Evolutionary conservation across 495 filamentous ascomycete species (phyloP), one percentile per base, ranked within the genome.

Genomic region (Darksidea phi): DNA sequence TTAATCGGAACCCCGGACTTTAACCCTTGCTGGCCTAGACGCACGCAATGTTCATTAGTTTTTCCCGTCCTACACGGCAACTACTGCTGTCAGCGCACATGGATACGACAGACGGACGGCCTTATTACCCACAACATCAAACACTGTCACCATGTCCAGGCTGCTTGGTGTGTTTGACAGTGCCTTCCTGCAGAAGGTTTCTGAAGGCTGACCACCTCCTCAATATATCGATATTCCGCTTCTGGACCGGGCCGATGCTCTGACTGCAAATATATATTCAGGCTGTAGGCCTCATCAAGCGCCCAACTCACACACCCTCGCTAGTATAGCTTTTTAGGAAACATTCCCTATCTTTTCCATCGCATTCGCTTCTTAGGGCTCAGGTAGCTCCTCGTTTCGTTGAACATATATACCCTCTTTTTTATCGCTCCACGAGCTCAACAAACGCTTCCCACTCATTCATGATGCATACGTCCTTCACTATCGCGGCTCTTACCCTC

Each of bases 301-400:
- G 41, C 25, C 54, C 11, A 17, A n/a, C 52, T 43, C 26, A 21
- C 37, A 10, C 11, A 15, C 24, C 34, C 13, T 18, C 25, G 21
- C 32, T 51, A 32, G 17, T 18, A 41, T 25, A n/a, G 12, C 32
- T 43, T 32, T 13, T 26, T 12, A 32, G 10, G 23, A 10, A 6
- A 1, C 21, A 18, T 36, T 47, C 45, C 57, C 24, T 49, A 24
- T 58, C 36, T 15, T 58, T 58, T 41, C 53, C 48, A 13, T 4
- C 36, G 15, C 47, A 25, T 64, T 58, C 54, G 48, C 61, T 63
- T 63, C 53, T 56, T 58, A 41, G 25, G 37, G 61, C 61, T 64
- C 61, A 37, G 61, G 61, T 41, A 64, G 61, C 59, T 57, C 47
- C 32, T 36, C 49, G 2, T 49, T 61, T 61, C 48, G 47, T 51